Base-by-base conservation (phyloP, 345 rosid species). In the Syzygium aromaticum region DNA sequence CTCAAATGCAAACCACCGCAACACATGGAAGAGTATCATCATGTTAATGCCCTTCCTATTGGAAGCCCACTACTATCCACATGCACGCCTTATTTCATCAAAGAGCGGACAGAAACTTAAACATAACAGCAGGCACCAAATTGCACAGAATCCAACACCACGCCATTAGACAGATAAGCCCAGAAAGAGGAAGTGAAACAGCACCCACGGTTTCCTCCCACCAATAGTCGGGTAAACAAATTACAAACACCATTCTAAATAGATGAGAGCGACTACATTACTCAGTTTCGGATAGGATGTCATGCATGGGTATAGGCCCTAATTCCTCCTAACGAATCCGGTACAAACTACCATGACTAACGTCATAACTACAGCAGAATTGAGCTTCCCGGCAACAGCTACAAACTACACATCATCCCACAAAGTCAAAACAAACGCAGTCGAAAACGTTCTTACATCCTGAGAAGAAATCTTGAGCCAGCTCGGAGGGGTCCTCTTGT, bases 401-500 rank as follows among this genome's bases (percentile, higher is more conserved):
- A 19, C 49, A 73, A 73, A 73, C 49, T 38, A 73, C 49, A 6
- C 49, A 73, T 4, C 46, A 43, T 19, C 25, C 51, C 67, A 78
- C 52, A 46, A 61, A 30, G 21, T 0, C 46, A 85, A 85, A 53
- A n/a, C 49, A 6, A 17, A 4, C 54, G 25, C 67, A n/a, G 16
- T 25, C 4, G 1, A 56, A 84, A 13, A 30, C 1, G 59, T 52
- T 21, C 91, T 90, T 54, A 94, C 94, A 92, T 94, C 96, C 83
- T 90, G 93, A 27, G 94, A 38, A 87, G 96, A 90, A 87, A 91
- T 92, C 93, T 96, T 96, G 84, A 96, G 94, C 98, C 98, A 96
- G 40, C 93, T 90, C 3, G 98, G 98, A 8, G 98, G 91, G 14
- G 98, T 95, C 80, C 98, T 89, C 93, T 95, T 96, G 94, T 95